phyloP scores from a whole-genome alignment of 2,329 filamentous ascomycete species.

The Annulohypoxylon truncatum region DNA sequence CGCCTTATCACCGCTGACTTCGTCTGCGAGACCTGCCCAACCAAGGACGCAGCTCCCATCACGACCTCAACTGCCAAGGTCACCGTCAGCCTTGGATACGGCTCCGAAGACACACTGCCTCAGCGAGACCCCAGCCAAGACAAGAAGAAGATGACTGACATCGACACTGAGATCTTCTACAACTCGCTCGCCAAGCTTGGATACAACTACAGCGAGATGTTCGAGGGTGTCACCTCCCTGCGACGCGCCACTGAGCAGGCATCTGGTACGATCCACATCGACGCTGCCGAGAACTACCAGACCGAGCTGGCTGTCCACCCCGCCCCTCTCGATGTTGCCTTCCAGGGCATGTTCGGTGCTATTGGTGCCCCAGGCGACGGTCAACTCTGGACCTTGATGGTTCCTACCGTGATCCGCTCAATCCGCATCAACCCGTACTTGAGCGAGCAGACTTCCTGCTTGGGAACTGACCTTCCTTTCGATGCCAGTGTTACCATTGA shows the following conservation, averaged over 20 bases:
- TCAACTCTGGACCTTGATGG: slow-evolving; percentile 22
- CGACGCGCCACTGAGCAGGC: slow-evolving; percentile 10
- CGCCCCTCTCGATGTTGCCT: slow-evolving; percentile 39
- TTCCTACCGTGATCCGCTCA: slow-evolving; percentile 24
- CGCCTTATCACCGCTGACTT: slow-evolving; percentile 13
- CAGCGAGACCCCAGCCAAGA: slow-evolving; percentile 3
- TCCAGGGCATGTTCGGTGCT: slow-evolving; percentile 14
- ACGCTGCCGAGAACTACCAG: not conserved
- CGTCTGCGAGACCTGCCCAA: slow-evolving; percentile 21
- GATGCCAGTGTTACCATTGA: slow-evolving; percentile 10
- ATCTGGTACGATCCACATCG: slow-evolving; percentile 12
- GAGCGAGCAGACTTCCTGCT: slow-evolving; percentile 4
- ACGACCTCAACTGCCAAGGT: slow-evolving; percentile 39
- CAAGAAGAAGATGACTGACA: slow-evolving; percentile 34
- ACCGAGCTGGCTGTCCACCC: slow-evolving; percentile 36
- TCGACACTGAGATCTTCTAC: slow-evolving; percentile 41
- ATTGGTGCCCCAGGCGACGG: slow-evolving; percentile 15
- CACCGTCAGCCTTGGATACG: slow-evolving; percentile 33
- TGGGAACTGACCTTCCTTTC: slow-evolving; percentile 1
- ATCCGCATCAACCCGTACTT: slow-evolving; percentile 30
- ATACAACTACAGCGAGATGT: slow-evolving; percentile 33
- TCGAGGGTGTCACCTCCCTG: slow-evolving; percentile 23
- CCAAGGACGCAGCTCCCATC: slow-evolving; percentile 37
- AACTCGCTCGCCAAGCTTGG: slow-evolving; percentile 26
- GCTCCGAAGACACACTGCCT: slow-evolving; percentile 30